phyloP scores from a whole-genome alignment of 2,329 filamentous ascomycete species.

The Fusarium piperis region DNA sequence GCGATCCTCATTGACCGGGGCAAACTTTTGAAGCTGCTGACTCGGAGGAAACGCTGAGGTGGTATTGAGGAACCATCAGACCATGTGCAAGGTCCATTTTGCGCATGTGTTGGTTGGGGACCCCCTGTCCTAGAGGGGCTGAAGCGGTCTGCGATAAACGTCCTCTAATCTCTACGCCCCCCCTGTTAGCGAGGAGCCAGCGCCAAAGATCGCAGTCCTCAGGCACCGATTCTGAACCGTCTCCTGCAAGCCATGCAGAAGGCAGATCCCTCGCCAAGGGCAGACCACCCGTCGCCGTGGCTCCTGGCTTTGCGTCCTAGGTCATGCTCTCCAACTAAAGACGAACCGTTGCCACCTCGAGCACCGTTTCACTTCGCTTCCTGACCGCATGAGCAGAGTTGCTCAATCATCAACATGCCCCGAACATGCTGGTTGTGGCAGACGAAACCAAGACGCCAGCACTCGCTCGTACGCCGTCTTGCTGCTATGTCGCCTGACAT shows the following conservation, averaged over 20 bases:
- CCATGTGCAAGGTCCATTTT: background rate
- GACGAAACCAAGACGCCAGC: background rate
- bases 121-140: background rate
- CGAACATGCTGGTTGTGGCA: background rate
- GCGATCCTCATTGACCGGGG: background rate
- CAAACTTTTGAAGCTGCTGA: background rate
- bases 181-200: background rate
- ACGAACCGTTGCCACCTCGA: background rate
- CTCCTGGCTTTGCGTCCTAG: background rate
- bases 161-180: background rate
- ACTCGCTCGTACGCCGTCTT: background rate
- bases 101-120: background rate
- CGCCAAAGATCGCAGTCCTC: background rate
- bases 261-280: background rate
- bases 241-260: background rate
- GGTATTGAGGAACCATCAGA: conserved; percentile 3
- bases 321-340: background rate
- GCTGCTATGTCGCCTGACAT: conserved; percentile 21
- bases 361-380: background rate
- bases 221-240: background rate
- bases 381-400: background rate
- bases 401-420: background rate
- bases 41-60: background rate
- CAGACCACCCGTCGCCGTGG: background rate
- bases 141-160: background rate